Base-by-base conservation (phyloP, 371 early-diverging fungal species). In the Syncephalastrum contaminatum region DNA sequence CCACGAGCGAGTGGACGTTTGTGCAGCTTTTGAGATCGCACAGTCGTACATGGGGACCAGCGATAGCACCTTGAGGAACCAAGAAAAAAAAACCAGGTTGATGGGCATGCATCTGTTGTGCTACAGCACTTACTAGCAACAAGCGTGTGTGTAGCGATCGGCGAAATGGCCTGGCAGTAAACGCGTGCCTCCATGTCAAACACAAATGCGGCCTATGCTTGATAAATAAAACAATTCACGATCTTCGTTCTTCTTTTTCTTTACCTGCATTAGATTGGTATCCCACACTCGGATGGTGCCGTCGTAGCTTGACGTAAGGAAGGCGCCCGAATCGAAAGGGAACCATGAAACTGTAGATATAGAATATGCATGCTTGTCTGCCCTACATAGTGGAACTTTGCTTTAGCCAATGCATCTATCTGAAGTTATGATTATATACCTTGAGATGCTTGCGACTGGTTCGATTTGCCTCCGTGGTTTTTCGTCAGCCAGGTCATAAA, bases 201-300 rank as follows among this genome's bases (percentile, higher is more conserved):
- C 16, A 72, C 73, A 64, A 81, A 85, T 7, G 81, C 90, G 13
- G 74, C 65, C 80, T 88, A 52, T 19, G 21, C 20, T 24, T 53
- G 25, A n/a, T 24, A n/a, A 1, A 16, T 30, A 6, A 1, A 43
- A 12, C 12, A 24, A n/a, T 25, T n/a, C 3, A 47, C 19, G 14
- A 43, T 2, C 7, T 12, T 15, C 46, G 16, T 43, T 16, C 25
- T 36, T 2, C 10, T 30, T 25, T 4, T 36, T 4, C 50, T 36
- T 43, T 76, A 80, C 87, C 63, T 81, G 67, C 83, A 95, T 78
- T 19, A 77, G 58, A 59, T 86, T 83, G 4, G 92, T 88, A 56
- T 95, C 97, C 94, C 94, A 95, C 8, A 92, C 84, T 52, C 86
- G 86, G 18, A 96, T 72, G 0, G 87, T 85, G 21, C 77, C 68